phyloP scores from a whole-genome alignment of 768 basidiomycete species.

The Hypholoma fasciculare region DNA sequence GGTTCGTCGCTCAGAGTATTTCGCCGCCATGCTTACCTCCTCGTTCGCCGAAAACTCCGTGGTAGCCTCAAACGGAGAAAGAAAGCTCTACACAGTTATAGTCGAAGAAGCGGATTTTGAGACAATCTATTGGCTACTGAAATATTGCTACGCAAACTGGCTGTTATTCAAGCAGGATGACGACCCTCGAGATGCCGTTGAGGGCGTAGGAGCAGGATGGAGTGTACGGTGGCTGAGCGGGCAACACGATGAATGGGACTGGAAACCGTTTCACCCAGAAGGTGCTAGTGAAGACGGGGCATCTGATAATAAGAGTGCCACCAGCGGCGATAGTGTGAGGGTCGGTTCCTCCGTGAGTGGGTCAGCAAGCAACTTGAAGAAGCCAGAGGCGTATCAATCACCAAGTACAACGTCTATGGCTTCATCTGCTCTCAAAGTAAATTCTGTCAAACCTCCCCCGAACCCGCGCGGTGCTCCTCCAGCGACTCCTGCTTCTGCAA shows the following conservation, averaged over 20 bases:
- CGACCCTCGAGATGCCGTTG: constrained; percentile 66
- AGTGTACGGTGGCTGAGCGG: constrained; percentile 56
- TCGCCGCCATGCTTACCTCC: constrained; percentile 71
- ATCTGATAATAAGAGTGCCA: constrained; percentile 47
- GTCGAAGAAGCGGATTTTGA: constrained; percentile 79
- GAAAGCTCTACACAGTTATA: constrained; percentile 63
- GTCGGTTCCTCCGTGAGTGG: constrained; percentile 27
- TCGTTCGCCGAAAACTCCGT: constrained; percentile 62
- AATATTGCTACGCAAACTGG: constrained; percentile 78
- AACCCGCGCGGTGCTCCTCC: too few species aligned
- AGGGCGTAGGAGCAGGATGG: constrained; percentile 68
- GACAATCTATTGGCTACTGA: constrained; percentile 78
- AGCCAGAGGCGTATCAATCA: constrained; percentile 25
- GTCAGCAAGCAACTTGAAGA: constrained; percentile 26
- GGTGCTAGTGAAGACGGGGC: constrained; percentile 28
- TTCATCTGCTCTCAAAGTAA: constrained; percentile 17
- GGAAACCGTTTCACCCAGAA: constrained; percentile 58
- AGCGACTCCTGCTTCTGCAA: too few species aligned
- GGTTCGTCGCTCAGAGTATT: constrained; percentile 74
- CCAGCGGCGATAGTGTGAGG: constrained; percentile 50
- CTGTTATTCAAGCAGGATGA: constrained; percentile 68
- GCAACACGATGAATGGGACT: constrained; percentile 63
- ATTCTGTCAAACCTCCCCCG: too few species aligned
- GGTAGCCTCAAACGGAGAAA: constrained; percentile 37
- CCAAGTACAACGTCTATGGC: constrained; percentile 13